Percentiles rank a stretch among this genome's conserved stretches.
phyloP scores from a whole-genome alignment of 805 yeast genomes.

The Candida adriatica region DNA sequence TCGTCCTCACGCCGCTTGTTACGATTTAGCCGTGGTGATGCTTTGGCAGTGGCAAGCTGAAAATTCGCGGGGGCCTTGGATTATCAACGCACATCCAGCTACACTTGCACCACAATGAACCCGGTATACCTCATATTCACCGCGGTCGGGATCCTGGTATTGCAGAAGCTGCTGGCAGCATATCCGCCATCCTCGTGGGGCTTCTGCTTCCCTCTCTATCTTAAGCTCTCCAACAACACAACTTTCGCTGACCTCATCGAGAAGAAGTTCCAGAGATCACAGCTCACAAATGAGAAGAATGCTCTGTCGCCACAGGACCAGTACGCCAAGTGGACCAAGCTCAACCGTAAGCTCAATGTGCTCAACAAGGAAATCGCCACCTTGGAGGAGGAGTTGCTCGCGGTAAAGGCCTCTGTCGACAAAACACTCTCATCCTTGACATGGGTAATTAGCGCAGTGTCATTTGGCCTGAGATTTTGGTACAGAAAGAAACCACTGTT shows the following conservation, averaged over 20 bases:
- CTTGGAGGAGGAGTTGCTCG: conserved; percentile 3
- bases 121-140: conserved; percentile 7
- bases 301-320: conserved; percentile 82
- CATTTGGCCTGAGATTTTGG: conserved; percentile 12
- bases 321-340: conserved; percentile 92
- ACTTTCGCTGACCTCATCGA: conserved; percentile 17
- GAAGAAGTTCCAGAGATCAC: conserved; percentile 37
- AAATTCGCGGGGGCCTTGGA: too few species aligned
- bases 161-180: conserved; percentile 7
- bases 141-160: conserved; percentile 3
- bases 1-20: not conserved
- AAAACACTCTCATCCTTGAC: conserved; percentile 1
- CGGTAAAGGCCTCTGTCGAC: conserved; percentile 3
- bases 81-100: conserved; percentile 1
- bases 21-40: too few species aligned
- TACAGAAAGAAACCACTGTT: conserved; percentile 11
- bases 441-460: conserved; percentile 1
- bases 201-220: conserved; percentile 6
- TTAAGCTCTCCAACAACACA: conserved; percentile 6
- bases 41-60: too few species aligned
- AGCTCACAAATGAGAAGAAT: conserved; percentile 46
- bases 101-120: conserved; percentile 4
- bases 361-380: conserved; percentile 7
- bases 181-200: conserved; percentile 7
- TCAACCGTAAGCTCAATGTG: conserved; percentile 45